A percentile compares a stretch with the other conserved stretches of the same genome.
Evolutionary conservation across 1,139 yeast species (phyloP).

Genomic region (Scheffersomyces titani): DNA sequence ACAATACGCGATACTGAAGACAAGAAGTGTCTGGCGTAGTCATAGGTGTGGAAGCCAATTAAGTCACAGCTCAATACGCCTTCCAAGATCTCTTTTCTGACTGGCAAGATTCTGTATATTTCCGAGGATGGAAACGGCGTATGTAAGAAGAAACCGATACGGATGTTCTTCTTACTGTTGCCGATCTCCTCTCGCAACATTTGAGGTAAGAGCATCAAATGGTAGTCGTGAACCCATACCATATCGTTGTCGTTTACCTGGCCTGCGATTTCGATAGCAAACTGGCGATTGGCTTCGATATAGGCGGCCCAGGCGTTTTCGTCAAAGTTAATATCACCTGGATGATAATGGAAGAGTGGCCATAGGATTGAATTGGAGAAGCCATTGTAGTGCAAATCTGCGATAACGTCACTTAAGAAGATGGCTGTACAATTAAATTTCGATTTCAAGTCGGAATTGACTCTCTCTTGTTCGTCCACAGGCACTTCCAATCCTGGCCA

Average conservation of each 20-base stretch:
- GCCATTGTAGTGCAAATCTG: slow-evolving; percentile 96
- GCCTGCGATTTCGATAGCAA: slow-evolving; percentile 73
- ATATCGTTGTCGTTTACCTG: slow-evolving; percentile 81
- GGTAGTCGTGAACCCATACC: slow-evolving; percentile 98
- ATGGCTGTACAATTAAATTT: slow-evolving; percentile 91
- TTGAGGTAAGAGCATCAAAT: slow-evolving; percentile 91
- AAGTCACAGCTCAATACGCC: slow-evolving; percentile 95
- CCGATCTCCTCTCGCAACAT: slow-evolving; percentile 74
- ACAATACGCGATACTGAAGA: slow-evolving; percentile 89
- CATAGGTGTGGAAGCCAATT: slow-evolving; percentile 98
- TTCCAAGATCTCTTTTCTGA: slow-evolving; percentile 83
- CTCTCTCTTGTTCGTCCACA: slow-evolving; percentile 66
- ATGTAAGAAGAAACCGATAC: slow-evolving; percentile 91
- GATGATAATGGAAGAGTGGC: slow-evolving; percentile 98
- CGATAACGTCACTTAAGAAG: slow-evolving; percentile 81
- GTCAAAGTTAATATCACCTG: slow-evolving; percentile 98
- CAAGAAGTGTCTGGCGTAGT: slow-evolving; percentile 96
- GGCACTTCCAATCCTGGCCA: slow-evolving; percentile 96
- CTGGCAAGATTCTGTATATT: slow-evolving; percentile 93
- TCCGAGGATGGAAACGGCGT: slow-evolving; percentile 99
- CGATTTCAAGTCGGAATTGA: slow-evolving; percentile 67
- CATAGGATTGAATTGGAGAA: slow-evolving; percentile 89
- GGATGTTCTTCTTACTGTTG: slow-evolving; percentile 51
- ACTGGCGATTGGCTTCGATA: slow-evolving; percentile 85
- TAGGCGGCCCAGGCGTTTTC: slow-evolving; percentile 98